Evolutionary conservation across 1,284 basidiomycete species (phyloP).

Genomic region (Heterobasidion parviporum): DNA sequence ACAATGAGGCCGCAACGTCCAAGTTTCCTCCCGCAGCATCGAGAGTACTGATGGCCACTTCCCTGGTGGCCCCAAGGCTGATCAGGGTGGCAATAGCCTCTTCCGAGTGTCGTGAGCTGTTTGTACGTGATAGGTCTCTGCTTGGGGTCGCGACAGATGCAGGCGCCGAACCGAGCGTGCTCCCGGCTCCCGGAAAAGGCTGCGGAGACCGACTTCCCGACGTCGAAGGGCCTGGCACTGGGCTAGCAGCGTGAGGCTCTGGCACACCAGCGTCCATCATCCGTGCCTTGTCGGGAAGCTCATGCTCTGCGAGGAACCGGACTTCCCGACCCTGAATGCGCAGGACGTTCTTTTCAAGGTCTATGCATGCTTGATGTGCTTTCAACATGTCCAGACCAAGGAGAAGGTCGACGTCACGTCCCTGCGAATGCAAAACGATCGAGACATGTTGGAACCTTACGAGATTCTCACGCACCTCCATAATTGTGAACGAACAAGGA

Average conservation of each 20-base stretch:
- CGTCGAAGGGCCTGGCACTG: conserved; percentile 15
- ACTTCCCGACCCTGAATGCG: conserved; percentile 86
- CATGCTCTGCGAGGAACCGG: conserved; percentile 87
- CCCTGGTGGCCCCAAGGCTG: conserved; percentile 67
- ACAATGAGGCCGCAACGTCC: conserved; percentile 81
- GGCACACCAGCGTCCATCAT: conserved; percentile 25
- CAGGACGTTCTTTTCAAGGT: conserved; percentile 82
- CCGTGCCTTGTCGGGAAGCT: conserved; percentile 79
- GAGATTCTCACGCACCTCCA: conserved; percentile 55
- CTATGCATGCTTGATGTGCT: conserved; percentile 93
- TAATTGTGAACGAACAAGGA: conserved; percentile 90
- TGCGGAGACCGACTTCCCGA: conserved; percentile 6
- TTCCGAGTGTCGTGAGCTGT: conserved; percentile 36
- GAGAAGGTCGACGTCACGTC: conserved; percentile 85
- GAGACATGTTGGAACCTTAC: neutral
- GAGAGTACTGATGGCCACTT: conserved; percentile 70
- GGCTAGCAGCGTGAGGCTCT: conserved; percentile 6
- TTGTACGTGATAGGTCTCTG: neutral
- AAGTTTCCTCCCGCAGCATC: conserved; percentile 81
- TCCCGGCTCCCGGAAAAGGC: conserved; percentile 56
- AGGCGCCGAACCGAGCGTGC: conserved; percentile 37
- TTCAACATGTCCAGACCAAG: conserved; percentile 99
- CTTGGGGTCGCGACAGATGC: conserved; percentile 15
- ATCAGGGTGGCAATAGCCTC: conserved; percentile 49
- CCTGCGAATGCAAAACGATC: conserved; percentile 32